Percentiles rank a stretch among this genome's conserved stretches.
Evolutionary conservation across 148 eudicot species (phyloP).

Genomic region (Dysphania ambrosioides): DNA sequence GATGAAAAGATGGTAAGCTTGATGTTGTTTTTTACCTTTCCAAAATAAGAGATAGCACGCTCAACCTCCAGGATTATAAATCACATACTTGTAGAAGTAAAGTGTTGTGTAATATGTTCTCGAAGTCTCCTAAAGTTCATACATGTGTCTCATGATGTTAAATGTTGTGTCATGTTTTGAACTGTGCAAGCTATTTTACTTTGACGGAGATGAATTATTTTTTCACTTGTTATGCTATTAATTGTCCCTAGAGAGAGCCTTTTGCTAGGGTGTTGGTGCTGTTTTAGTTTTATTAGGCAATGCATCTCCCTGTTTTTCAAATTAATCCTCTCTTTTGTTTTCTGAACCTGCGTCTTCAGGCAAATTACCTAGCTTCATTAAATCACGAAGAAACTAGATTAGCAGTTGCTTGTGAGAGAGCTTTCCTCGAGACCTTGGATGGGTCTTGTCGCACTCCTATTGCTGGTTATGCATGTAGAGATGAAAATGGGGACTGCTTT

Average conservation of each 20-base stretch:
- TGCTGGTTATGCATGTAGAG: constrained; percentile 78
- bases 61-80: too few species aligned
- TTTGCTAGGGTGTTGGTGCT: background rate
- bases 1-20: constrained; percentile 76
- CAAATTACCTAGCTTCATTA: constrained; percentile 57
- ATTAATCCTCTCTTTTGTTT: background rate
- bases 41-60: background rate
- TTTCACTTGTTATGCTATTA: background rate
- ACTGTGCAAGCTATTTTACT: background rate
- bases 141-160: background rate
- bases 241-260: background rate
- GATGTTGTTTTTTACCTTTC: background rate
- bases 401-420: constrained; percentile 87
- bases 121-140: background rate
- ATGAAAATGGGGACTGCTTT: constrained; percentile 67
- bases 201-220: background rate
- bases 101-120: background rate
- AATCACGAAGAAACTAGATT: constrained; percentile 96
- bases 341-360: constrained; percentile 40
- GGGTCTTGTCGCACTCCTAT: constrained; percentile 97
- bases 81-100: too few species aligned
- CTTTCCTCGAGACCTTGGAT: constrained; percentile 69
- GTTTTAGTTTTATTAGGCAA: background rate
- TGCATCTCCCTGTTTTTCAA: background rate
- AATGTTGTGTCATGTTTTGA: background rate